phyloP scores from a whole-genome alignment of 208 protist species.

The Leishmania major region DNA sequence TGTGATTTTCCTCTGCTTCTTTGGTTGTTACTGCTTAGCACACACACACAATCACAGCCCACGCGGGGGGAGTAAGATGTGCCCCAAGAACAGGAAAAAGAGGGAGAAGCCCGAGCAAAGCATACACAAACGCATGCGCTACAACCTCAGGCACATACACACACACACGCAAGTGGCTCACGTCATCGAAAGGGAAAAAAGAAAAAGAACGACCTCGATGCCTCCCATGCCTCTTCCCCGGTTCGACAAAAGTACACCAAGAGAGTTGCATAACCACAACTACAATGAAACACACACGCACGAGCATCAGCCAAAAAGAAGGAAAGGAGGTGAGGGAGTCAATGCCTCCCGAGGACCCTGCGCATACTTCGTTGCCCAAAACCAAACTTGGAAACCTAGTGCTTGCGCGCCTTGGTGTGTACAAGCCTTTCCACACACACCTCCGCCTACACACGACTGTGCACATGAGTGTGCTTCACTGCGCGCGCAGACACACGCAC shows the following conservation, averaged over 20 bases:
- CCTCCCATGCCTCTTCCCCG: not conserved
- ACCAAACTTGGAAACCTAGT: not conserved
- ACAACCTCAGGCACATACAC: not conserved
- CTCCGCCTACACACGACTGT: not conserved
- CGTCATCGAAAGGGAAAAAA: constrained; percentile 15
- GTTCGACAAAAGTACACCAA: not conserved
- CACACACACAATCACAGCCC: constrained; percentile 1
- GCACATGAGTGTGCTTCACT: not conserved
- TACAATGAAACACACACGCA: not conserved
- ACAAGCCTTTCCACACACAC: not conserved
- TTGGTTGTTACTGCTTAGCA: constrained; percentile 2
- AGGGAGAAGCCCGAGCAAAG: not conserved
- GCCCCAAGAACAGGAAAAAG: not conserved
- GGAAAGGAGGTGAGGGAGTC: constrained; percentile 5
- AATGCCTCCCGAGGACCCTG: not conserved
- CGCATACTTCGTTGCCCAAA: constrained; percentile 17
- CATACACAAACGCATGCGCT: not conserved
- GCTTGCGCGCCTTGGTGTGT: not conserved
- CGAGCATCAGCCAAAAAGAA: constrained; percentile 3
- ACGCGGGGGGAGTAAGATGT: not conserved
- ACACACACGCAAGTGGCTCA: not conserved
- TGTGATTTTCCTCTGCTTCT: not conserved
- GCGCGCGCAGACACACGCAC: not conserved
- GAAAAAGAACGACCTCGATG: constrained; percentile 5
- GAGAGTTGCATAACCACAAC: not conserved